phyloP scores from a whole-genome alignment of 2,329 filamentous ascomycete species.

The Microsporum audouinii region DNA sequence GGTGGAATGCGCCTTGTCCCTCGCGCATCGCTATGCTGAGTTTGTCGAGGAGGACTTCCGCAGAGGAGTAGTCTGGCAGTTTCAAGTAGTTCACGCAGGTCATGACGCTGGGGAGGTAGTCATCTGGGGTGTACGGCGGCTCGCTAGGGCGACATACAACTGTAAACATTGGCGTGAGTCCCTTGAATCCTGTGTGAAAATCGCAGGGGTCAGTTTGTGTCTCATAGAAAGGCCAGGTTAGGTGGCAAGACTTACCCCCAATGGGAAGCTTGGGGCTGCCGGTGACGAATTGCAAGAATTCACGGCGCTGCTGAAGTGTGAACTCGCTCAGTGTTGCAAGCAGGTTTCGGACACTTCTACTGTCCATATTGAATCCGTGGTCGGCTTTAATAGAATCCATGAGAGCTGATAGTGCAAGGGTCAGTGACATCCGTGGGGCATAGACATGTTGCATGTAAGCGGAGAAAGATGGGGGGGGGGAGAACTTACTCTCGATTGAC shows the following conservation, averaged over 20 bases:
- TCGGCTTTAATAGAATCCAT: slow-evolving; percentile 99
- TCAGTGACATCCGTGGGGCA: slow-evolving; percentile 22
- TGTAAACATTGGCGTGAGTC: slow-evolving; percentile 94
- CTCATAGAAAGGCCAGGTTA: not conserved
- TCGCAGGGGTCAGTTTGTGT: not conserved
- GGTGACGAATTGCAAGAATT: slow-evolving; percentile 95
- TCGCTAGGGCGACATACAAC: slow-evolving; percentile 99
- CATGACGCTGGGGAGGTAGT: slow-evolving; percentile 99
- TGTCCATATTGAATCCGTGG: slow-evolving; percentile 97
- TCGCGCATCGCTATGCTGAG: slow-evolving; percentile 80
- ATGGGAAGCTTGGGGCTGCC: slow-evolving; percentile 97
- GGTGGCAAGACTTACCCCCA: slow-evolving; percentile 55
- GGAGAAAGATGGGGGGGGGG: not conserved
- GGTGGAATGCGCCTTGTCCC: slow-evolving; percentile 93
- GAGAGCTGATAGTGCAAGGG: slow-evolving; percentile 49
- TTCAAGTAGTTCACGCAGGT: slow-evolving; percentile 99
- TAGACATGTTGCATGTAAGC: not conserved
- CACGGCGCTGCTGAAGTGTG: slow-evolving; percentile 59
- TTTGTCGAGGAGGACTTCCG: slow-evolving; percentile 65
- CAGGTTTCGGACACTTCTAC: slow-evolving; percentile 84
- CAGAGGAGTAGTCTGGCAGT: slow-evolving; percentile 78
- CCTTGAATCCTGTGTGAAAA: slow-evolving; percentile 66
- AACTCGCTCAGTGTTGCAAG: slow-evolving; percentile 92
- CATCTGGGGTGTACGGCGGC: slow-evolving; percentile 81
- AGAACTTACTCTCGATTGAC: slow-evolving; percentile 79